These are phyloP conservation scores for Fistulinella cinereoalba DNA, from an alignment of 1,284 basidiomycete genomes.

Conservation along the genomic window DNA sequence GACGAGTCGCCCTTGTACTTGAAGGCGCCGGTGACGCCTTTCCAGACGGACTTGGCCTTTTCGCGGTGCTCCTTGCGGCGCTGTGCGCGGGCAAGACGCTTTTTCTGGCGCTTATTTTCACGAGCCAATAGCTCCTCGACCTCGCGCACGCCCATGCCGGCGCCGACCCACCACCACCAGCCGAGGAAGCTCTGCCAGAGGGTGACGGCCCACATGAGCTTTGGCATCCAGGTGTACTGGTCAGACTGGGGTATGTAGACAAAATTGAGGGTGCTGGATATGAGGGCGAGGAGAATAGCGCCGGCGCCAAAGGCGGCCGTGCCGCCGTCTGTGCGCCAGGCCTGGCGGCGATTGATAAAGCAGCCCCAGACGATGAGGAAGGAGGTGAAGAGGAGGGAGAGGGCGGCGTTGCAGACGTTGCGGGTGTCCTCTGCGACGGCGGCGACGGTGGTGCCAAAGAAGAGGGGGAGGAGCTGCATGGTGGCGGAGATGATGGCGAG, in stretches of 20 bases:
- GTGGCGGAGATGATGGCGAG: slow-evolving; percentile 82
- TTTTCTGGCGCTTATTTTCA: slow-evolving; percentile 56
- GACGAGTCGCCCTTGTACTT: slow-evolving; percentile 1
- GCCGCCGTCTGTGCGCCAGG: slow-evolving; percentile 95
- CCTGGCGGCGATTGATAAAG: slow-evolving; percentile 84
- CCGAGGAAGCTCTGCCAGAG: slow-evolving; percentile 91
- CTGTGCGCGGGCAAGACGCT: slow-evolving; percentile 41
- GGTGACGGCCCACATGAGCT: slow-evolving; percentile 82
- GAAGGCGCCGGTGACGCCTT: slow-evolving; percentile 50
- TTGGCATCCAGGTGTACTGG: slow-evolving; percentile 82
- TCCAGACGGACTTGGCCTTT: slow-evolving; percentile 51
- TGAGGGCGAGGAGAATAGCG: slow-evolving; percentile 73
- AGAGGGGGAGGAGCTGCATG: slow-evolving; percentile 82
- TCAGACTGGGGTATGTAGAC: slow-evolving; percentile 80
- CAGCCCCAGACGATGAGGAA: slow-evolving; percentile 93
- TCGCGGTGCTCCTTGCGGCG: slow-evolving; percentile 46
- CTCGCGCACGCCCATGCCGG: slow-evolving; percentile 70
- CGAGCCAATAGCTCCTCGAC: slow-evolving; percentile 57
- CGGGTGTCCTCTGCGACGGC: slow-evolving; percentile 76
- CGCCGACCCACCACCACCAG: slow-evolving; percentile 99
- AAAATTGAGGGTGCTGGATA: slow-evolving; percentile 83
- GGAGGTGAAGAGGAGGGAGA: slow-evolving; percentile 90
- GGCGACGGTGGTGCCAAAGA: slow-evolving; percentile 44
- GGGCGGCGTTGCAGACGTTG: slow-evolving; percentile 94
- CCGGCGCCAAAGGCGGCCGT: slow-evolving; percentile 91